These are phyloP conservation scores for Aegilops speltoides DNA, from an alignment of 176 grass and related monocot species.

Conservation along the genomic window DNA sequence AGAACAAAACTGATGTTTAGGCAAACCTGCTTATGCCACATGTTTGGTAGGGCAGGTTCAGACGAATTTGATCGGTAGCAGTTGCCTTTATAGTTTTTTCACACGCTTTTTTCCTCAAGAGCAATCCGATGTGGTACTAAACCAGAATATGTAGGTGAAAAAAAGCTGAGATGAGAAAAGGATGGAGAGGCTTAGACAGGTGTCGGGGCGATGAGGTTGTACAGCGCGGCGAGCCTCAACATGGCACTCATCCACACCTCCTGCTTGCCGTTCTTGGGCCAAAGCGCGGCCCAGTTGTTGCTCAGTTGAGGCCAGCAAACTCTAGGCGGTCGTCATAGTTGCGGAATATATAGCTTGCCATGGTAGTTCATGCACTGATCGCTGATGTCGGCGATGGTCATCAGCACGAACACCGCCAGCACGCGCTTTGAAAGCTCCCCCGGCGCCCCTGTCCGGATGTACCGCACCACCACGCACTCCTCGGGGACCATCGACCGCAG, in stretches of 20 bases:
- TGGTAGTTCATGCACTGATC: conserved; percentile 78
- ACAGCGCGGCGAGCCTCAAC: neutral
- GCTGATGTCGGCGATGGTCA: conserved; percentile 72
- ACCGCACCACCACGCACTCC: conserved; percentile 43
- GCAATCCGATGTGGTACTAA: too few species aligned
- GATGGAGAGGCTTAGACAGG: too few species aligned
- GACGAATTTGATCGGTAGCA: too few species aligned
- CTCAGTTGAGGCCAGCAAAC: conserved; percentile 23
- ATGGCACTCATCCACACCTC: conserved; percentile 56
- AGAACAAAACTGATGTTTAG: too few species aligned
- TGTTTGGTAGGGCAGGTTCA: too few species aligned
- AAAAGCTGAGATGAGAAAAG: too few species aligned
- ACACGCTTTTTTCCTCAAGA: too few species aligned
- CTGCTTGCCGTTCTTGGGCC: conserved; percentile 60
- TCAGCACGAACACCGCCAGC: conserved; percentile 54
- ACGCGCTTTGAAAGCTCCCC: conserved; percentile 48
- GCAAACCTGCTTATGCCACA: too few species aligned
- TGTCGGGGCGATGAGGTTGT: too few species aligned
- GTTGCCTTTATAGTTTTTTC: too few species aligned
- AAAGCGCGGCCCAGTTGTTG: conserved; percentile 46
- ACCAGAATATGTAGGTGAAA: too few species aligned
- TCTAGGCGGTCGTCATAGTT: conserved; percentile 48
- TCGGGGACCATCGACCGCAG: conserved; percentile 39
- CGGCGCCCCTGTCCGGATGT: conserved; percentile 71
- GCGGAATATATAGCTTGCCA: conserved; percentile 49